Conservation (phyloP, 495 filamentous ascomycete species). For the Trichoderma gamsii region DNA sequence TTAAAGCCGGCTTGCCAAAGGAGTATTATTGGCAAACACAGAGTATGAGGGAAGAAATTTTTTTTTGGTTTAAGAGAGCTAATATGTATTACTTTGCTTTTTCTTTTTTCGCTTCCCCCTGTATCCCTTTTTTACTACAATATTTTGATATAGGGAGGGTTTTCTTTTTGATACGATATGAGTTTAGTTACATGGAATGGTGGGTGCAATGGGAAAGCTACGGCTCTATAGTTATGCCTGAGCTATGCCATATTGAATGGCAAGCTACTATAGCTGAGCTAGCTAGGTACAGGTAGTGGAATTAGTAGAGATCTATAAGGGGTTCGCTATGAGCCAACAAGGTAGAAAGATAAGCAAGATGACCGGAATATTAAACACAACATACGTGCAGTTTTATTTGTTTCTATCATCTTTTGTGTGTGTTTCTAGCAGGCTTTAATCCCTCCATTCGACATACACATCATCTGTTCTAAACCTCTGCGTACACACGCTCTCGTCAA, state of each 20-base stretch:
- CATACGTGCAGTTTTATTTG: not conserved
- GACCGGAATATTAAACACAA: not conserved
- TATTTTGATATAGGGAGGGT: not conserved
- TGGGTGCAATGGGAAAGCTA: not conserved
- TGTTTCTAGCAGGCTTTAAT: slow-evolving; percentile 36
- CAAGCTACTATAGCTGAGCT: not conserved
- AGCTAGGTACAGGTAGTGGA: not conserved
- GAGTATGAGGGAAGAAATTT: not conserved
- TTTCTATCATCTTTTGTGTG: not conserved
- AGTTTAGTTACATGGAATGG: not conserved
- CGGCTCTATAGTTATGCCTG: no score
- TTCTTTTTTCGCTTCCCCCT: not conserved
- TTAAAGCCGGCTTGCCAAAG: slow-evolving; percentile 1
- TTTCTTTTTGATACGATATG: not conserved
- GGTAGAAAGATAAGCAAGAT: not conserved
- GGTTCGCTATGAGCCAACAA: not conserved
- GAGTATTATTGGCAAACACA: not conserved
- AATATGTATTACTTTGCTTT: not conserved
- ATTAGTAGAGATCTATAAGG: slow-evolving; percentile 1
- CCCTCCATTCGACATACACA: slow-evolving; percentile 86
- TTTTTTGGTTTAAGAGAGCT: slow-evolving; percentile 5
- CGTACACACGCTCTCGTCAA: slow-evolving; percentile 83
- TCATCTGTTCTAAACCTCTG: slow-evolving; percentile 95
- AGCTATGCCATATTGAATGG: not conserved
- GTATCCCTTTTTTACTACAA: not conserved